Conservation (phyloP, 208 protist species). For the Trypanosoma brucei region DNA sequence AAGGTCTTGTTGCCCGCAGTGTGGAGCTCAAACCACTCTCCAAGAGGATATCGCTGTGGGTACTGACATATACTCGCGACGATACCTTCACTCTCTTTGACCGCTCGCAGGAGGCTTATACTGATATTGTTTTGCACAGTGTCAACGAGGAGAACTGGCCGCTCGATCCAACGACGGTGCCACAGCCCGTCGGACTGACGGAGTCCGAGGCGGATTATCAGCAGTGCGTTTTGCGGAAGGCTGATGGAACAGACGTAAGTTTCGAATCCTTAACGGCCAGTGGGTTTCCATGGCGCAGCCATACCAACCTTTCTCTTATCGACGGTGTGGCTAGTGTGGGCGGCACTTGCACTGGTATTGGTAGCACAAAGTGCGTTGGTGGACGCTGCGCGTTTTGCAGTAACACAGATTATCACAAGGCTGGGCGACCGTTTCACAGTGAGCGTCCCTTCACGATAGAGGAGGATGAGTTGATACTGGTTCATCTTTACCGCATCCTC, state of each 20-base stretch:
- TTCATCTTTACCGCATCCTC: constrained; percentile 65
- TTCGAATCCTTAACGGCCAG: constrained; percentile 32
- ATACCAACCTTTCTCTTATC: constrained; percentile 75
- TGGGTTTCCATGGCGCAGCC: constrained; percentile 51
- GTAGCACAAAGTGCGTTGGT: constrained; percentile 42
- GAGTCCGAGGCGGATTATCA: constrained; percentile 22
- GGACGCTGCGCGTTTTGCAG: constrained; percentile 59
- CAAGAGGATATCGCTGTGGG: constrained; percentile 43
- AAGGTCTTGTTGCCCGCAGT: constrained; percentile 33
- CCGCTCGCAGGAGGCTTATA: constrained; percentile 37
- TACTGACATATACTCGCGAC: constrained; percentile 36
- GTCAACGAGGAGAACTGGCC: constrained; percentile 46
- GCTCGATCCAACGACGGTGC: constrained; percentile 1
- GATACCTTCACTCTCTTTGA: constrained; percentile 47
- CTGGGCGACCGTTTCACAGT: constrained; percentile 32
- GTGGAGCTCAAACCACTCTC: constrained; percentile 53
- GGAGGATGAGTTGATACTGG: constrained; percentile 60
- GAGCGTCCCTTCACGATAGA: constrained; percentile 51
- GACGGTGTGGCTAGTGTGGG: constrained; percentile 70
- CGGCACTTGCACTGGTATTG: constrained; percentile 58
- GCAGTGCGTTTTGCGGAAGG: constrained; percentile 8
- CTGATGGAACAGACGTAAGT: constrained; percentile 15
- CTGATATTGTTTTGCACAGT: constrained; percentile 39
- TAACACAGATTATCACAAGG: constrained; percentile 41
- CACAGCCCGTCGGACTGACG: constrained; percentile 17